A percentile compares a stretch with the other conserved stretches of the same genome.
phyloP scores from a whole-genome alignment of 2,329 filamentous ascomycete species.

The Claviceps arundinis region DNA sequence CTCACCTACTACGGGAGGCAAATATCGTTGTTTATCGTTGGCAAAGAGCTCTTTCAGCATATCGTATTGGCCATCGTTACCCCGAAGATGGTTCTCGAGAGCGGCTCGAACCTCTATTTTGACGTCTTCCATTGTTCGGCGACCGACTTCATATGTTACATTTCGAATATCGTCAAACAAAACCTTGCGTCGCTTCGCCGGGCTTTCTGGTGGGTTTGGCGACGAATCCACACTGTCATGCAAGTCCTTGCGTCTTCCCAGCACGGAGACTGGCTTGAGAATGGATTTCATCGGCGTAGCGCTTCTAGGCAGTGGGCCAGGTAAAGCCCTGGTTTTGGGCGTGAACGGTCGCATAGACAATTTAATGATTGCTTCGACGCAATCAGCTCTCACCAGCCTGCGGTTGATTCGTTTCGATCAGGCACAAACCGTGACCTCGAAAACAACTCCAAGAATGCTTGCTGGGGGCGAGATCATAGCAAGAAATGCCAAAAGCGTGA shows the following conservation, averaged over 20 bases:
- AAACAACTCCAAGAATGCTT: background rate
- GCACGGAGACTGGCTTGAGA: constrained; percentile 32
- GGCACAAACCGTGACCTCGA: background rate
- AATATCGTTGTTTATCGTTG: constrained; percentile 31
- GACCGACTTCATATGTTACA: constrained; percentile 40
- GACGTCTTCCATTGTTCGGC: constrained; percentile 39
- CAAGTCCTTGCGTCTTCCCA: constrained; percentile 31
- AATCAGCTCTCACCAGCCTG: background rate
- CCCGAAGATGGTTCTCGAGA: constrained; percentile 41
- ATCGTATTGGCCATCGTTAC: constrained; percentile 48
- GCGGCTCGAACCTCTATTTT: constrained; percentile 41
- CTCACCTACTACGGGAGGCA: constrained; percentile 25
- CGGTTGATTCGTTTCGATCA: background rate
- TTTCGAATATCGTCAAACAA: constrained; percentile 46
- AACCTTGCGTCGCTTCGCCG: constrained; percentile 42
- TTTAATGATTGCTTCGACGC: background rate
- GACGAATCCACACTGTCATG: constrained; percentile 29
- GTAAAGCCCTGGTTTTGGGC: constrained; percentile 19
- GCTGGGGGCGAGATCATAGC: background rate
- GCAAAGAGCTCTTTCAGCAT: constrained; percentile 46
- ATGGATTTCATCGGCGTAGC: constrained; percentile 39
- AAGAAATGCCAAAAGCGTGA: background rate
- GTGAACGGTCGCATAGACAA: constrained; percentile 21
- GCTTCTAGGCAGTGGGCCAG: constrained; percentile 19
- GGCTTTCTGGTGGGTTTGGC: constrained; percentile 24